These are phyloP conservation scores for Grammothele lineata DNA, from an alignment of 768 basidiomycete genomes.

Conservation along the genomic window DNA sequence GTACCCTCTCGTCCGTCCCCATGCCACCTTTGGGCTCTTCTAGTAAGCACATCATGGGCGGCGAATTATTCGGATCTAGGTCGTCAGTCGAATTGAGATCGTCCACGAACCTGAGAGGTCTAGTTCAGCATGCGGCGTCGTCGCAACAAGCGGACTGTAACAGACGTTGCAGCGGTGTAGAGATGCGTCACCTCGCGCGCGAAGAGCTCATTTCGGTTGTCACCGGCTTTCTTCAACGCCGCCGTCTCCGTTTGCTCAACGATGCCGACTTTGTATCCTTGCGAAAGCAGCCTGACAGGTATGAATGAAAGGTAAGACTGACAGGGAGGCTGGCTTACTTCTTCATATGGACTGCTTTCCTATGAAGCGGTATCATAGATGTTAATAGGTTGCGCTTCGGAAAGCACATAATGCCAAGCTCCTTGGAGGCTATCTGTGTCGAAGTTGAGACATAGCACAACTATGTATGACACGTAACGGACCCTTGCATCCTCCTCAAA, in stretches of 20 bases:
- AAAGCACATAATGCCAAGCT: conserved; percentile 76
- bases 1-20: conserved; percentile 40
- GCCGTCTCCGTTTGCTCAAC: conserved; percentile 84
- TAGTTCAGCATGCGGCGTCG: background rate
- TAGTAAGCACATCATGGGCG: conserved; percentile 74
- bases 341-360: conserved; percentile 68
- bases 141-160: conserved; percentile 3
- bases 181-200: conserved; percentile 70
- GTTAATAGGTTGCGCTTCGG: conserved; percentile 67
- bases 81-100: conserved; percentile 67
- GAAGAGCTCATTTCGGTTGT: conserved; percentile 71
- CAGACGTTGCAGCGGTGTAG: conserved; percentile 87
- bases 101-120: conserved; percentile 69
- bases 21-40: conserved; percentile 44
- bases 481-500: conserved; percentile 84
- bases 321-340: conserved; percentile 42
- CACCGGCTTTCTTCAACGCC: conserved; percentile 79
- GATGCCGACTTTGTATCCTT: conserved; percentile 80
- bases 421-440: conserved; percentile 63
- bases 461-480: background rate
- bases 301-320: conserved; percentile 4
- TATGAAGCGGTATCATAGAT: conserved; percentile 69
- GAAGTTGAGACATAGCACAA: background rate
- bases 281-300: conserved; percentile 56
- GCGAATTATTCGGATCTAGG: conserved; percentile 48